phyloP scores from a whole-genome alignment of 139 green algal genomes.

The Eudorina sp. region DNA sequence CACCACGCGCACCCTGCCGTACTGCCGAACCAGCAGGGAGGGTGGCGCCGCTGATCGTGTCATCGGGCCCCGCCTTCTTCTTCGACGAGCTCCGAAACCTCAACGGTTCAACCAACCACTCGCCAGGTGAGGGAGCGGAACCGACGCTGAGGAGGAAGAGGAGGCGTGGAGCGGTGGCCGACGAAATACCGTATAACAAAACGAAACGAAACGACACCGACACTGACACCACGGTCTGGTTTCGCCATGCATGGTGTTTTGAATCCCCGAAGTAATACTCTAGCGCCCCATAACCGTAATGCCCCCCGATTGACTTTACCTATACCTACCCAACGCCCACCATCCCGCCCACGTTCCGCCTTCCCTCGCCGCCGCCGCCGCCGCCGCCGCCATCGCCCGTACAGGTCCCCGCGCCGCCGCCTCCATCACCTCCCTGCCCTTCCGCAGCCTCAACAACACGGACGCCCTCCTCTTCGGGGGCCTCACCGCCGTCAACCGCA shows the following conservation, averaged over 20 bases:
- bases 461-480: conserved; percentile 31
- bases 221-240: not conserved
- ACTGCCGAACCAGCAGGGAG: not conserved
- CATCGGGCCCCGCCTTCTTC: not conserved
- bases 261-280: too few relatives aligned
- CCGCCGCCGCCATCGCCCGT: not conserved
- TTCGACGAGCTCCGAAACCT: conserved; percentile 1
- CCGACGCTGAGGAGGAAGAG: not conserved
- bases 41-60: not conserved
- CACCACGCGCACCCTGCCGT: too few relatives aligned
- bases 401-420: conserved; percentile 9
- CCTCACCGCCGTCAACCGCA: conserved; percentile 23
- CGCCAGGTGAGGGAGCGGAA: not conserved
- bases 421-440: not conserved
- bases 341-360: too few relatives aligned
- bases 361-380: not conserved
- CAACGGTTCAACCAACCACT: conserved; percentile 12
- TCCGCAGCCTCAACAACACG: not conserved
- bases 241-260: not conserved
- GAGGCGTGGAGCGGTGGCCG: not conserved
- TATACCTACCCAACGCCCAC: too few relatives aligned
- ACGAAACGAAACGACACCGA: not conserved
- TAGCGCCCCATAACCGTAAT: too few relatives aligned
- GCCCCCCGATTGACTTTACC: too few relatives aligned
- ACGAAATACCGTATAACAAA: not conserved